Evolutionary conservation across 257 asterid species (phyloP).

Genomic region (Nicotiana attenuata): DNA sequence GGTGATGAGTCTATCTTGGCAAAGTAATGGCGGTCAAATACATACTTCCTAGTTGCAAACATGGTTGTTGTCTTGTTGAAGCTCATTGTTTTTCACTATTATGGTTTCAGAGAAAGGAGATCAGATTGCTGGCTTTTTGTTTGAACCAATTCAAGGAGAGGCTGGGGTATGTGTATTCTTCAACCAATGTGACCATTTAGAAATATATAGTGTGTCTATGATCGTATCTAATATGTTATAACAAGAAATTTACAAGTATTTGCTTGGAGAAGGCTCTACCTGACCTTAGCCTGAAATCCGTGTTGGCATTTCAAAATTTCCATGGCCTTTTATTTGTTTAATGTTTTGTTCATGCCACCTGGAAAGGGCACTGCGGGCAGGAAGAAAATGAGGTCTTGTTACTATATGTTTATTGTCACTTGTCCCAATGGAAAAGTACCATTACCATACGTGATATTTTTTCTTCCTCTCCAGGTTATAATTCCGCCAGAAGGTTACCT

Average conservation of each 20-base stretch:
- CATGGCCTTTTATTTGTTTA: neutral
- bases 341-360: neutral
- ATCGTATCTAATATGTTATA: neutral
- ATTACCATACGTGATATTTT: neutral
- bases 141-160: slow-evolving; percentile 99
- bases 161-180: slow-evolving; percentile 80
- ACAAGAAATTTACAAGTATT: neutral
- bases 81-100: slow-evolving; percentile 20
- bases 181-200: slow-evolving; percentile 7
- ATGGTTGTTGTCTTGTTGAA: neutral
- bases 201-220: neutral
- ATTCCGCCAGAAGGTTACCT: slow-evolving; percentile 94
- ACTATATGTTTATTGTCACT: neutral
- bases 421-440: neutral
- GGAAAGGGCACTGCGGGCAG: neutral
- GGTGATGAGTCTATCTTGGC: slow-evolving; percentile 1
- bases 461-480: slow-evolving; percentile 50
- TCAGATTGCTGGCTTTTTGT: slow-evolving; percentile 81
- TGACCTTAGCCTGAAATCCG: neutral
- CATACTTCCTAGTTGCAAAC: neutral
- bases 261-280: neutral
- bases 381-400: neutral
- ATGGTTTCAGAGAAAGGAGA: slow-evolving; percentile 77
- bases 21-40: neutral
- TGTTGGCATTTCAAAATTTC: neutral